Conservation (phyloP, 164 flowering plant species). For the Protea cynaroides region DNA sequence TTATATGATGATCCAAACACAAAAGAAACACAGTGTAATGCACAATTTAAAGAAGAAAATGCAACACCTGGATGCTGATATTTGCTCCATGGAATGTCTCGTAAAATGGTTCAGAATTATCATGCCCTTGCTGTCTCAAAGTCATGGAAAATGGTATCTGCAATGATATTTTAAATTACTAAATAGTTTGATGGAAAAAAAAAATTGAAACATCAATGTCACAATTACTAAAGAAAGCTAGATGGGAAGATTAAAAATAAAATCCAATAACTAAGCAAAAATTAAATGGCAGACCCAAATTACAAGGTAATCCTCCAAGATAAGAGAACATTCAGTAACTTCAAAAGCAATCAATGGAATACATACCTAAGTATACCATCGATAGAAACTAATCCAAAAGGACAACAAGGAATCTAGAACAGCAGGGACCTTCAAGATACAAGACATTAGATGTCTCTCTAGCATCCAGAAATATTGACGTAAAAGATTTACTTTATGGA, state of each 20-base stretch:
- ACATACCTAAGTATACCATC: too few relatives aligned
- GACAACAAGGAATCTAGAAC: too few relatives aligned
- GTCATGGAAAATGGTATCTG: conserved; percentile 79
- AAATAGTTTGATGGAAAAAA: not conserved
- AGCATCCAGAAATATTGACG: too few relatives aligned
- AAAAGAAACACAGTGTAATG: not conserved
- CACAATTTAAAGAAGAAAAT: not conserved
- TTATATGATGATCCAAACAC: not conserved
- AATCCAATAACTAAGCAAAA: not conserved
- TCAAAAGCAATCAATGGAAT: too few relatives aligned
- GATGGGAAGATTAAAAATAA: not conserved
- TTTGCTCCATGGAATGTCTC: conserved; percentile 92
- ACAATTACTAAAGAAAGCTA: not conserved
- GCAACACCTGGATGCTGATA: conserved; percentile 71
- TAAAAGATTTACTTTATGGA: not conserved
- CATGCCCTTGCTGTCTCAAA: conserved; percentile 43
- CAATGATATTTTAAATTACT: conserved; percentile 9
- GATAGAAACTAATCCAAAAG: too few relatives aligned
- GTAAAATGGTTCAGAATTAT: conserved; percentile 51
- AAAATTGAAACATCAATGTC: not conserved
- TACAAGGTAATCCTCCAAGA: not conserved
- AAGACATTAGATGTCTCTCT: too few relatives aligned
- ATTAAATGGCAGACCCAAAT: not conserved
- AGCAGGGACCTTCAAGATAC: too few relatives aligned
- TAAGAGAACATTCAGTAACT: not conserved